These are phyloP conservation scores for Penicillium robsamsonii DNA, from an alignment of 495 filamentous ascomycete genomes.

Conservation along the genomic window DNA sequence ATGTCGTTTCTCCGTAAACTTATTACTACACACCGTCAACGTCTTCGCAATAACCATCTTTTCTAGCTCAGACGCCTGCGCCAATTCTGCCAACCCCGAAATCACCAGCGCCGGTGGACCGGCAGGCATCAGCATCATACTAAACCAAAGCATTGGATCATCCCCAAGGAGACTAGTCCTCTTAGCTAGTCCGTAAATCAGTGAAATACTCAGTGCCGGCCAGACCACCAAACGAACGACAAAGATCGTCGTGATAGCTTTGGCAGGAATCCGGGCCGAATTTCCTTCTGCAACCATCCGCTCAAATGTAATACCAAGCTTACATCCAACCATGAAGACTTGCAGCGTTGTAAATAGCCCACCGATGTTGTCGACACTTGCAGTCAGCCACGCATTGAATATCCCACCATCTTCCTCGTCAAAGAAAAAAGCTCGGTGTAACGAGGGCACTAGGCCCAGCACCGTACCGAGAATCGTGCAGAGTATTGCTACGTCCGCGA, in stretches of 20 bases:
- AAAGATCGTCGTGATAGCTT: conserved; percentile 53
- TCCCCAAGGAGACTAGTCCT: conserved; percentile 53
- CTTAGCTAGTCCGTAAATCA: conserved; percentile 60
- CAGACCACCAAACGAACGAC: conserved; percentile 63
- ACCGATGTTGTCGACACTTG: conserved; percentile 63
- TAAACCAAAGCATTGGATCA: conserved; percentile 76
- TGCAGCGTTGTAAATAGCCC: conserved; percentile 69
- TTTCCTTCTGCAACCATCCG: conserved; percentile 50
- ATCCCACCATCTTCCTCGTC: conserved; percentile 62
- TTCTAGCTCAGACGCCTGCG: conserved; percentile 25
- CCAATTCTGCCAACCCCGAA: conserved; percentile 62
- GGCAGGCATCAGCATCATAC: conserved; percentile 72
- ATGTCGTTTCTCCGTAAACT: conserved; percentile 21
- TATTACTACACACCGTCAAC: conserved; percentile 45
- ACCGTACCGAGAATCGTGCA: conserved; percentile 60
- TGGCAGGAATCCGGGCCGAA: conserved; percentile 50
- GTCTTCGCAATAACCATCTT: conserved; percentile 72
- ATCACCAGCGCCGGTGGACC: conserved; percentile 68
- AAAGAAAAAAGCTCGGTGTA: conserved; percentile 68
- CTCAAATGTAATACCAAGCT: conserved; percentile 54
- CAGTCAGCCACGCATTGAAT: conserved; percentile 69
- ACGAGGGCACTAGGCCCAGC: conserved; percentile 59
- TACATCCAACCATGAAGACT: conserved; percentile 70
- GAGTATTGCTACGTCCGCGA: conserved; percentile 65
- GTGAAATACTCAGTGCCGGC: conserved; percentile 58